Base-by-base conservation (phyloP, 2,329 filamentous ascomycete genomes). In the Aureobasidium namibiae region DNA sequence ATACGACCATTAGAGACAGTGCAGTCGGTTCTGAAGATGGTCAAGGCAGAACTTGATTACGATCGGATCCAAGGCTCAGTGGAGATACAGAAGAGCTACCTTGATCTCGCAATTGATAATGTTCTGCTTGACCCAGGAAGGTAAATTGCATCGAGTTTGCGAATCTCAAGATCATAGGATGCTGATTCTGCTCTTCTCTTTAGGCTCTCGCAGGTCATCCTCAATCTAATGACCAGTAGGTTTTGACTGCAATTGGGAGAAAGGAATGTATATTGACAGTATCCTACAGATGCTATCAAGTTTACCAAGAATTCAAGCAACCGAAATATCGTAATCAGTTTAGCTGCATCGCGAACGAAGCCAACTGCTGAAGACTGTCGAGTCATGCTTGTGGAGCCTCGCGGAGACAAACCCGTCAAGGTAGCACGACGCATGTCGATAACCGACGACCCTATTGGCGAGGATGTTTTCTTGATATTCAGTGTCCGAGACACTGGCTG, bases 201-300 rank as follows among this genome's bases (percentile, higher is more conserved):
- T 10, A 31, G 29, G 29, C 29, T 75, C 4, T 70, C 71, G 0
- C 74, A 76, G 46, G 68, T 76, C 7, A 29, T 52, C 13, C 48
- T 52, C 16, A 52, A 52, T 10, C 3, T 52, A 13, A 48, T 73
- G 67, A 8, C 58, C 65, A 10, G 65, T 68, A 53, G 66, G 67
- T 11, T 50, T 64, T 3, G 48, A 64, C 4, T 11, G 7, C 76
- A 3, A 36, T n/a, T 13, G 13, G 7, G n/a, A 6, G 7, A 21
- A 5, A 4, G 13, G 1, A n/a, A 24, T 8, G 4, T 67, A 73
- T 49, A 69, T 71, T 61, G 70, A 72, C 48, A 66, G 77, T 1
- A 74, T 3, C 67, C 73, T 14, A 71, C 71, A 16, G 75, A 75
- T 50, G 72, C 73, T 1, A 73, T 75, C 64, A 74, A 75, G 53